These are phyloP conservation scores for Boletus pseudo-olivaceus DNA, from an alignment of 768 basidiomycete genomes.

Conservation along the genomic window DNA sequence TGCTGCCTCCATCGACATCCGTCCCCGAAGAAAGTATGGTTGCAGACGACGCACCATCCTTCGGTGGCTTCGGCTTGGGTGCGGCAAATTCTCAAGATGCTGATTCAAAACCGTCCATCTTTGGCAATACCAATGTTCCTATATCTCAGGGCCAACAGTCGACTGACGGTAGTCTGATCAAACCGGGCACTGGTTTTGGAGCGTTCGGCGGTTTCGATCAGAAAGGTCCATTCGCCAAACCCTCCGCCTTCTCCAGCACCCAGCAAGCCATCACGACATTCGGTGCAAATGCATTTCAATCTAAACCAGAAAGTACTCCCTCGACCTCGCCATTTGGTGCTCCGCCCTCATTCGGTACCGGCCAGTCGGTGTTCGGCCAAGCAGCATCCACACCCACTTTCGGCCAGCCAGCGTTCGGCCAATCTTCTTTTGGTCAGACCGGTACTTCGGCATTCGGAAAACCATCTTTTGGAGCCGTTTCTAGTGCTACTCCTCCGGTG, in stretches of 20 bases:
- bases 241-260: slow-evolving; percentile 20
- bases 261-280: slow-evolving; percentile 15
- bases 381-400: slow-evolving; percentile 24
- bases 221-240: slow-evolving; percentile 25
- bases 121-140: slow-evolving; percentile 25
- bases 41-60: slow-evolving; percentile 28
- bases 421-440: slow-evolving; percentile 28
- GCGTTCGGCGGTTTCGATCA: slow-evolving; percentile 24
- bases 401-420: slow-evolving; percentile 40
- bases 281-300: slow-evolving; percentile 11
- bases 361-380: slow-evolving; percentile 35
- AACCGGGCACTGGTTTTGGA: slow-evolving; percentile 36
- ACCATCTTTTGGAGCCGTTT: slow-evolving; percentile 14
- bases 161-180: slow-evolving; percentile 24
- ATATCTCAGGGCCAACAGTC: slow-evolving; percentile 12
- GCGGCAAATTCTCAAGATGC: slow-evolving; percentile 19
- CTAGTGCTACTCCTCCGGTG: slow-evolving; percentile 9
- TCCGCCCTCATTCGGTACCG: slow-evolving; percentile 28
- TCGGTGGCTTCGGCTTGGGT: slow-evolving; percentile 34
- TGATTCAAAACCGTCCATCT: slow-evolving; percentile 30
- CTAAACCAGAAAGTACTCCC: slow-evolving; percentile 14
- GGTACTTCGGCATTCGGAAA: slow-evolving; percentile 21
- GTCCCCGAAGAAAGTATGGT: slow-evolving; percentile 32
- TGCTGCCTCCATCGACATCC: slow-evolving; percentile 1
- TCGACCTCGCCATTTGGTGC: slow-evolving; percentile 30